These are phyloP conservation scores for Rubia yunnanensis DNA, from an alignment of 257 asterid species.

Conservation along the genomic window DNA sequence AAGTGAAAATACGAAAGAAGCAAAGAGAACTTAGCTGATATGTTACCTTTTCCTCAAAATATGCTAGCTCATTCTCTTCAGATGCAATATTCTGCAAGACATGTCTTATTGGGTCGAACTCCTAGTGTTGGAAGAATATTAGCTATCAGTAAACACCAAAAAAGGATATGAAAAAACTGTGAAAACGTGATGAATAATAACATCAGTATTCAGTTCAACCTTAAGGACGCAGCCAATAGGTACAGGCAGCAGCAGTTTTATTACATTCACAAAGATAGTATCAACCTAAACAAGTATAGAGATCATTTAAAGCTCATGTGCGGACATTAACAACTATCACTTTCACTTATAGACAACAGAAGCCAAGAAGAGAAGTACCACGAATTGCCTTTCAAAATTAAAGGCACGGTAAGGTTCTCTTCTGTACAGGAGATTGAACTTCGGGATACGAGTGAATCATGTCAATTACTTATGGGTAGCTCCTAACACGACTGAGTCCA, in stretches of 20 bases:
- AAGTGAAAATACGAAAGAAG: constrained; percentile 8
- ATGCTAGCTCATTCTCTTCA: constrained; percentile 56
- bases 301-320: neutral
- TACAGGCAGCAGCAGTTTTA: neutral
- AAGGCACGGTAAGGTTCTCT: neutral
- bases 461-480: neutral
- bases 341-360: neutral
- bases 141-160: constrained; percentile 13
- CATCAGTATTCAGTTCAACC: neutral
- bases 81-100: constrained; percentile 61
- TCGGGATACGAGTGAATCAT: neutral
- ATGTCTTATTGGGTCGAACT: constrained; percentile 80
- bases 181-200: neutral
- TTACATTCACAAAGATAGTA: neutral
- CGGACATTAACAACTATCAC: too few relatives aligned
- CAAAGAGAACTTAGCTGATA: neutral
- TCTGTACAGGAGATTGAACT: neutral
- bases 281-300: neutral
- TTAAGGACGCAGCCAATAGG: neutral
- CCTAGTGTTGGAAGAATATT: constrained; percentile 37
- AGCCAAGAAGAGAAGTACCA: neutral
- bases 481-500: neutral
- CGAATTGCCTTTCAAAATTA: neutral
- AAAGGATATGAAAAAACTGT: neutral
- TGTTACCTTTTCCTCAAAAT: constrained; percentile 83